Conservation (phyloP, 208 protist genomes). For the Endotrypanum monterogeii region DNA sequence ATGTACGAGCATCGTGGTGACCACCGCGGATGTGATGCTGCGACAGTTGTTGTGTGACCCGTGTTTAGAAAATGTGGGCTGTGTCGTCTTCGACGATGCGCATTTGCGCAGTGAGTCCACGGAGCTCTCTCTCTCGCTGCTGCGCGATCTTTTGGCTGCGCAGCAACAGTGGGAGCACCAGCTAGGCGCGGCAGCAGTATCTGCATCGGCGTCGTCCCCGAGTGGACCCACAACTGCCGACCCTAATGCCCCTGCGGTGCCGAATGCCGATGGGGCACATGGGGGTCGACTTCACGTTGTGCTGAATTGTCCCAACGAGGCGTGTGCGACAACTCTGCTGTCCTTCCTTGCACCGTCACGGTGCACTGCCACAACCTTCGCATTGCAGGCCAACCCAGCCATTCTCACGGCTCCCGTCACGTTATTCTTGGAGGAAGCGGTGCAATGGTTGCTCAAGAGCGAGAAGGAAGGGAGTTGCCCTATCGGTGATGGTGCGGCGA, state of each 20-base stretch:
- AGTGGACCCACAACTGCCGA: neutral
- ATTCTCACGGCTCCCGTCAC: constrained; percentile 27
- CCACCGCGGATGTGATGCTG: constrained; percentile 80
- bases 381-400: constrained; percentile 12
- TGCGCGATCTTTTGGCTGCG: constrained; percentile 50
- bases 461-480: constrained; percentile 70
- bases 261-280: constrained; percentile 5
- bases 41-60: constrained; percentile 86
- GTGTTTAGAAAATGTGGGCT: constrained; percentile 64
- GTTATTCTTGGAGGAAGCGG: constrained; percentile 80
- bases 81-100: constrained; percentile 83
- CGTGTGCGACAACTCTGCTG: constrained; percentile 40
- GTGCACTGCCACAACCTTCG: constrained; percentile 26
- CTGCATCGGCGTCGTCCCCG: neutral
- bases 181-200: constrained; percentile 14
- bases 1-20: constrained; percentile 72
- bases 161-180: constrained; percentile 31
- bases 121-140: constrained; percentile 74
- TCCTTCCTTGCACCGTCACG: constrained; percentile 50
- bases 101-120: constrained; percentile 72
- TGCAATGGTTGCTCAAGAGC: constrained; percentile 82
- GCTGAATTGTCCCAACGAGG: constrained; percentile 73
- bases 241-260: constrained; percentile 2
- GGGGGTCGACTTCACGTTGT: constrained; percentile 58
- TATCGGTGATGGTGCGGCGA: constrained; percentile 10